Conservation (phyloP, 495 filamentous ascomycete genomes). For the Penicillium macrosclerotiorum region DNA sequence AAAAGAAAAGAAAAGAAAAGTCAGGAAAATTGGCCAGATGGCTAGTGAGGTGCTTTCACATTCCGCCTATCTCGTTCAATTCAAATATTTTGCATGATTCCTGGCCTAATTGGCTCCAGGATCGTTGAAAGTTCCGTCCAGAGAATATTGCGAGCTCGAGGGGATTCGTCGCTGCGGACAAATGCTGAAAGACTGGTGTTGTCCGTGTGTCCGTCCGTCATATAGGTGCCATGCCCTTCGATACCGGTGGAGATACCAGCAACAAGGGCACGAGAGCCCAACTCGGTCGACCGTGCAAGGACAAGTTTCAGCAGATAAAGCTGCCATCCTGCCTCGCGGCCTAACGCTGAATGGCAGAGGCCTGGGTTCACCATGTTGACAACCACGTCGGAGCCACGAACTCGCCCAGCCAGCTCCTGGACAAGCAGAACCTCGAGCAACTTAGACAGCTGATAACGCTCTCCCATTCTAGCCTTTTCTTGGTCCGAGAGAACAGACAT, state of each 20-base stretch:
- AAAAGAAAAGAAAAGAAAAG: no score
- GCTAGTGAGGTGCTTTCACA: no score
- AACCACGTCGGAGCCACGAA: conserved; percentile 39
- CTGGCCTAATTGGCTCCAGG: conserved; percentile 46
- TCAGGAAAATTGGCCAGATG: no score
- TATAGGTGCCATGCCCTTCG: conserved; percentile 49
- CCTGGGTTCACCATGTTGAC: conserved; percentile 55
- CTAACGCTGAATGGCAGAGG: conserved; percentile 45
- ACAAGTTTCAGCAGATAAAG: conserved; percentile 19
- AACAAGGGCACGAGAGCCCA: conserved; percentile 47
- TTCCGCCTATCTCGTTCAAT: no score
- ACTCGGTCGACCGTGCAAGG: conserved; percentile 44
- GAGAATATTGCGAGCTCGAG: conserved; percentile 46
- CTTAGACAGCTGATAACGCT: conserved; percentile 51
- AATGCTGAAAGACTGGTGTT: conserved; percentile 27
- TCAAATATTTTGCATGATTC: conserved; percentile 30
- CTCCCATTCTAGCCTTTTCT: conserved; percentile 21
- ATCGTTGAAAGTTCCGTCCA: conserved; percentile 52
- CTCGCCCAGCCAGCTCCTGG: conserved; percentile 41
- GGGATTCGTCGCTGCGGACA: conserved; percentile 38
- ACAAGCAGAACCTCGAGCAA: conserved; percentile 49
- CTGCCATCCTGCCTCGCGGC: conserved; percentile 24
- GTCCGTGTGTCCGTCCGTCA: conserved; percentile 30
- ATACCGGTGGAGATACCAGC: conserved; percentile 32
- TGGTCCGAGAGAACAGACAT: conserved; percentile 29